A percentile compares a stretch with the other conserved stretches of the same genome.
Conservation (phyloP, 106 monocot genomes). For the Dendrobium nobile region DNA sequence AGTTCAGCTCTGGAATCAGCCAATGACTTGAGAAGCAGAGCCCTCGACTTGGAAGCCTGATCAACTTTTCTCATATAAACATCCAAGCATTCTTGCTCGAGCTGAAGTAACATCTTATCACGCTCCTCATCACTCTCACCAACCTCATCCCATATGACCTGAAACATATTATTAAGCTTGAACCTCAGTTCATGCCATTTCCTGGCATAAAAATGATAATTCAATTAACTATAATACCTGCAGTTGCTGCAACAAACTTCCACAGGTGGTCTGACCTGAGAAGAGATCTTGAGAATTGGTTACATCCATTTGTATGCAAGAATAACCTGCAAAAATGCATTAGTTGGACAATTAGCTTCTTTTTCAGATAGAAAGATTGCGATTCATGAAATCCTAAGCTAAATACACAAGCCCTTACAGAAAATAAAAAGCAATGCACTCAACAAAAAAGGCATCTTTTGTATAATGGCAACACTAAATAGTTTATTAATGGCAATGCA, state of each 20-base stretch:
- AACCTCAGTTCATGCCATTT: not conserved
- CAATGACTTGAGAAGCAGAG: slow-evolving; percentile 50
- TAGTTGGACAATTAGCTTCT: not conserved
- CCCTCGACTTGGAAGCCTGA: slow-evolving; percentile 68
- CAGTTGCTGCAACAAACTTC: slow-evolving; percentile 50
- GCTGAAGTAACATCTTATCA: slow-evolving; percentile 67
- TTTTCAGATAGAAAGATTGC: not conserved
- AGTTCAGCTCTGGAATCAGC: slow-evolving; percentile 56
- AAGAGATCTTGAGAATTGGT: not conserved
- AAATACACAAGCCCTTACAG: not conserved
- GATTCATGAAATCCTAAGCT: not conserved
- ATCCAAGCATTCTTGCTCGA: slow-evolving; percentile 81
- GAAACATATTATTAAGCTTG: slow-evolving; percentile 4
- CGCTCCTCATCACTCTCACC: slow-evolving; percentile 78
- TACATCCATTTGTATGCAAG: not conserved
- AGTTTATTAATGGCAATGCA: not conserved
- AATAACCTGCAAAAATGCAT: not conserved
- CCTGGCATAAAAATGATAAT: not conserved
- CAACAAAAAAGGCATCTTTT: not conserved
- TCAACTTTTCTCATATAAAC: slow-evolving; percentile 89
- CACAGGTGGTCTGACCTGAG: slow-evolving; percentile 20
- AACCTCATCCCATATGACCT: slow-evolving; percentile 91
- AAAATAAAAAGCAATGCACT: not conserved
- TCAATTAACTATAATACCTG: slow-evolving; percentile 30
- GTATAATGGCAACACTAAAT: not conserved